A percentile compares a stretch with the other conserved stretches of the same genome.
Conservation (phyloP, 345 rosid species). For the Erucastrum elatum region DNA sequence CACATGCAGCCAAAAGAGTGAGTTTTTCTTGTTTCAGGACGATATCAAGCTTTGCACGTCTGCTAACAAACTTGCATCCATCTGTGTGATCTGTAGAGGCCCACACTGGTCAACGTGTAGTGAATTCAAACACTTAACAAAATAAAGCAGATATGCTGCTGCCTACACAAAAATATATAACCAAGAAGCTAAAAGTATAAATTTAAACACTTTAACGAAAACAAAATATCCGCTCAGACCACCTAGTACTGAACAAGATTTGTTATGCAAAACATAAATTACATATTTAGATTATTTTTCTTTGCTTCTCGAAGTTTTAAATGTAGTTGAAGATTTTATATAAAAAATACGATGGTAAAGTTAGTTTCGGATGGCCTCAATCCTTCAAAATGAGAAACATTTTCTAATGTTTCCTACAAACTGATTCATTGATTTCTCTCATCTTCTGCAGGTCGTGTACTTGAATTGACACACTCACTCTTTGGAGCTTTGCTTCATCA, state of each 20-base stretch:
- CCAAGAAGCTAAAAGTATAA: too few species aligned
- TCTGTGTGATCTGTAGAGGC: too few species aligned
- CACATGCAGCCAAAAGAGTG: too few species aligned
- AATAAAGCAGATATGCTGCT: too few species aligned
- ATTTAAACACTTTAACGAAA: background rate
- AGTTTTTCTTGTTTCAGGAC: too few species aligned
- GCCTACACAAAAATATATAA: too few species aligned
- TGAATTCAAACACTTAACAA: too few species aligned
- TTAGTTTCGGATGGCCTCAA: background rate
- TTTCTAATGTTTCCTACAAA: background rate
- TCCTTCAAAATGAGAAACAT: background rate
- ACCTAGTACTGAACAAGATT: background rate
- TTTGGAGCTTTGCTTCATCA: constrained; percentile 14
- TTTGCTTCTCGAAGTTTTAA: background rate
- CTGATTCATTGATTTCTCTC: background rate
- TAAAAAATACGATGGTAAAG: background rate
- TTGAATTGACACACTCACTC: constrained; percentile 8
- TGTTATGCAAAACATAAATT: background rate
- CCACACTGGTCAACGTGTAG: too few species aligned
- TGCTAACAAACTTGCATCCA: background rate
- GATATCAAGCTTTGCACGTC: background rate
- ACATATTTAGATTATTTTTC: background rate
- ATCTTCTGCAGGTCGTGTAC: constrained; percentile 1
- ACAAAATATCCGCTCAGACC: background rate
- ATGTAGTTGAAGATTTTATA: background rate